Conservation (phyloP, 192 early-diverging fungal species). For the Cladochytrium replicatum region DNA sequence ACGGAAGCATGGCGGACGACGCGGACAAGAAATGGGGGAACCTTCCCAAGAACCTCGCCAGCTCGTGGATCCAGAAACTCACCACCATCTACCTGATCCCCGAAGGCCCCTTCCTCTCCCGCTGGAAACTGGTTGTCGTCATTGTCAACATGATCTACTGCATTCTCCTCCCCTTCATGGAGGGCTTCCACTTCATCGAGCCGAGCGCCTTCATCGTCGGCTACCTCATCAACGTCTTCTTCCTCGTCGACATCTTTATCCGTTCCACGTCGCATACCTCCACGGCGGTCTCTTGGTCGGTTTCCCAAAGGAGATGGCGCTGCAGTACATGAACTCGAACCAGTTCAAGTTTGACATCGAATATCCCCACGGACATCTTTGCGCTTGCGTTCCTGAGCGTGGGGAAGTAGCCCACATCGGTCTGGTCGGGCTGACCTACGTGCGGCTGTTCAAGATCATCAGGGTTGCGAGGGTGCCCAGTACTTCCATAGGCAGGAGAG, state of each 20-base stretch:
- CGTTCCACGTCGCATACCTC: constrained; percentile 42
- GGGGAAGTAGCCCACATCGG: constrained; percentile 2
- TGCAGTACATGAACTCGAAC: constrained; percentile 28
- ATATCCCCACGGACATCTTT: constrained; percentile 34
- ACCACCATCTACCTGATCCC: constrained; percentile 41
- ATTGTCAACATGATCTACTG: constrained; percentile 26
- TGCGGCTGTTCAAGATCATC: constrained; percentile 32
- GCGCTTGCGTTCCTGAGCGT: constrained; percentile 26
- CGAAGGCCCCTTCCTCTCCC: constrained; percentile 23
- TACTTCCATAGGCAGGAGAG: constrained; percentile 32
- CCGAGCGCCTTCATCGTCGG: constrained; percentile 18
- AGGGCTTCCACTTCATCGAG: constrained; percentile 32
- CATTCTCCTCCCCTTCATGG: constrained; percentile 35
- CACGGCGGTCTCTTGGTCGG: constrained; percentile 42
- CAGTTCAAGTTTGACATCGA: constrained; percentile 38
- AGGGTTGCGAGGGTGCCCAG: constrained; percentile 21
- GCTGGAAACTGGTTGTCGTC: constrained; percentile 33
- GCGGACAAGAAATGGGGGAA: no score
- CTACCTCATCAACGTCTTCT: constrained; percentile 33
- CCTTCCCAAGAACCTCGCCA: constrained; percentile 21
- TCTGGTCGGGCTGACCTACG: constrained; percentile 22
- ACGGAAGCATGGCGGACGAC: no score
- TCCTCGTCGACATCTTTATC: constrained; percentile 37
- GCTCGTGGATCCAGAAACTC: constrained; percentile 22
- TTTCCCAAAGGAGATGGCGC: constrained; percentile 42